Evolutionary conservation across 2,329 filamentous ascomycete species (phyloP).

Genomic region (Fusarium luffae): DNA sequence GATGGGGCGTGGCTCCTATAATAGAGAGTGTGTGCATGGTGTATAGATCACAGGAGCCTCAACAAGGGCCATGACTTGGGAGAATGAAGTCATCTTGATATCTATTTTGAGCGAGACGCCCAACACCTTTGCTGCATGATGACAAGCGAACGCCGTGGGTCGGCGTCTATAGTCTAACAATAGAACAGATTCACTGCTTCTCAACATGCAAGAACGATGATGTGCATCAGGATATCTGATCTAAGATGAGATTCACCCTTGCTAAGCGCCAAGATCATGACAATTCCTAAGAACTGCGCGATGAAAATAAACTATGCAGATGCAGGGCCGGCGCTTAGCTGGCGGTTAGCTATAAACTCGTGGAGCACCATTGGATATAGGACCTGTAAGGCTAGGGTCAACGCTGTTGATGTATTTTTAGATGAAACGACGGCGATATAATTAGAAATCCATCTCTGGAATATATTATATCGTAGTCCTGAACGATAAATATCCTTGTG

Average conservation of each 20-base stretch:
- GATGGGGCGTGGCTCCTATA: constrained; percentile 16
- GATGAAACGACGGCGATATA: constrained; percentile 9
- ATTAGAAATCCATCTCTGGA: constrained; percentile 13
- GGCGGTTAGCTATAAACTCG: constrained; percentile 35
- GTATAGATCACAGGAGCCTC: constrained; percentile 31
- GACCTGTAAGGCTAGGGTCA: constrained; percentile 6
- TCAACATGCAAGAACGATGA: constrained; percentile 17
- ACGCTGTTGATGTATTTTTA: constrained; percentile 28
- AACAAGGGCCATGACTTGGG: constrained; percentile 16
- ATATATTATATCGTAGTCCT: not conserved
- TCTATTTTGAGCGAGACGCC: constrained; percentile 37
- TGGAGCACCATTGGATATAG: constrained; percentile 28
- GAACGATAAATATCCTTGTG: constrained; percentile 17
- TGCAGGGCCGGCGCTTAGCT: constrained; percentile 42
- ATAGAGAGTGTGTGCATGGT: constrained; percentile 25
- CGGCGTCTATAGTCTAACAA: constrained; percentile 30
- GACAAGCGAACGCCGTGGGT: constrained; percentile 5
- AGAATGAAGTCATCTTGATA: constrained; percentile 13
- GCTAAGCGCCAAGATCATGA: constrained; percentile 29
- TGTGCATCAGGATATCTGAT: constrained; percentile 28
- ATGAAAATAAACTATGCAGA: constrained; percentile 26
- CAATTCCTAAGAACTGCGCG: constrained; percentile 30
- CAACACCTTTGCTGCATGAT: constrained; percentile 23
- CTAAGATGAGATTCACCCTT: constrained; percentile 27
- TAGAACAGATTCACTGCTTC: constrained; percentile 3